These are phyloP conservation scores for Mortierella sp. DNA, from an alignment of 371 early-diverging fungal genomes.

Conservation along the genomic window DNA sequence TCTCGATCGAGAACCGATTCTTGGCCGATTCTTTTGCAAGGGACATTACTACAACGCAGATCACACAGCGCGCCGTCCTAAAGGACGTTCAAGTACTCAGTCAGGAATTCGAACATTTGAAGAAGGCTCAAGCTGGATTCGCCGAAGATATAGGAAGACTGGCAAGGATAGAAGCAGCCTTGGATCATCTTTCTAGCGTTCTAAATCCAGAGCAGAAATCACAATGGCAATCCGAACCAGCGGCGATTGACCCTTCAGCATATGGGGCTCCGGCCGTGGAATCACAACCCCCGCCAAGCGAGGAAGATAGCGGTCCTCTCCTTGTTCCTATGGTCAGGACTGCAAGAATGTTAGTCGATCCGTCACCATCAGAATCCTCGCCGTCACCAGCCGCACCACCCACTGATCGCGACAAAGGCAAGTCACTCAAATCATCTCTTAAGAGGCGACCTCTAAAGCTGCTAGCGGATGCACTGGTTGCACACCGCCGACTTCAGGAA, in stretches of 20 bases:
- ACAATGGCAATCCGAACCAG: too few relatives aligned
- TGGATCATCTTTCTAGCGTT: background rate
- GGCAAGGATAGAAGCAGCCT: too few relatives aligned
- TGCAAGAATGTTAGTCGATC: too few relatives aligned
- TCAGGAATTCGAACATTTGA: constrained; percentile 10
- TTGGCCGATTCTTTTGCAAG: constrained; percentile 24
- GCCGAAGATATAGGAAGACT: too few relatives aligned
- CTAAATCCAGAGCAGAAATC: background rate
- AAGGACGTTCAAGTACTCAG: constrained; percentile 21
- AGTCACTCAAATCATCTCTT: constrained; percentile 2
- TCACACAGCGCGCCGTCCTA: constrained; percentile 20
- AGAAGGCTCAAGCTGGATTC: constrained; percentile 19
- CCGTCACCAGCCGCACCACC: background rate
- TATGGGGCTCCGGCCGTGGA: too few relatives aligned
- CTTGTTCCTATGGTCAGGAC: background rate
- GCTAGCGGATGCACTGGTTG: constrained; percentile 14
- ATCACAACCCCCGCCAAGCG: too few relatives aligned
- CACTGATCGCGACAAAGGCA: background rate
- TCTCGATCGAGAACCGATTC: constrained; percentile 50
- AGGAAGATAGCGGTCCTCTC: too few relatives aligned
- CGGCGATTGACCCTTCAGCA: too few relatives aligned
- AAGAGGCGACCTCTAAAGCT: constrained; percentile 27
- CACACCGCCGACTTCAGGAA: constrained; percentile 16
- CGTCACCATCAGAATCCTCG: background rate
- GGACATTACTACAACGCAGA: constrained; percentile 23